Base-by-base conservation (phyloP, 2,329 filamentous ascomycete genomes). In the Rutstroemia sp. region DNA sequence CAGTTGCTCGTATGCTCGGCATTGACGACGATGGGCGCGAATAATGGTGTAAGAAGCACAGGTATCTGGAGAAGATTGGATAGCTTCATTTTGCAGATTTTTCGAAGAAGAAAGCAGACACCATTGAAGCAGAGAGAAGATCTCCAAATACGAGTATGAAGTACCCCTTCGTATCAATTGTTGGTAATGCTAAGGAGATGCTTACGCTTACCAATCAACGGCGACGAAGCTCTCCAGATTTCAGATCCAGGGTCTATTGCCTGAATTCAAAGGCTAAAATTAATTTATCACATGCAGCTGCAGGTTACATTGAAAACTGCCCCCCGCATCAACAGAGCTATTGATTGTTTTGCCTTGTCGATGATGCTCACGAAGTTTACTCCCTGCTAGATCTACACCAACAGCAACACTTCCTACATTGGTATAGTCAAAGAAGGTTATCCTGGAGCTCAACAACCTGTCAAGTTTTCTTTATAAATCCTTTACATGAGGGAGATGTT, bases 1-100 rank as follows among this genome's bases (percentile, higher is more conserved):
- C 94, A 99, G 75, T 99, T 99, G 70, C 90, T 96, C 16, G 94
- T 99, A 75, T 99, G 94, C 66, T 92, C 87, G 63, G 84, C 82
- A 27, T 71, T 70, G 23, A 67, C 65, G 40, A 62, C 51, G 8
- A 58, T 30, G 8, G 77, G 70, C 55, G 73, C 70, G 48, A 83
- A 69, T 56, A 82, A 65, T 57, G 75, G 65, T 42, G 76, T 72
- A 47, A 82, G 71, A 63, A 76, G 73, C 40, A 76, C 73, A 48
- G 80, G 69, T 16, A 69, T 48, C 42, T 64, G 61, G 19, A 68
- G 58, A 53, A 77, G 63, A 55, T 62, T 70, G 17, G 72, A 72
- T 44, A 79, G 68, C 71, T 79, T 81, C 81, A 84, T 84, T 51
- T 59, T 63, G 61, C 56, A 2, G 38, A 30, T 52, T 0, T 52